Percentiles rank a stretch among this genome's conserved stretches.
Evolutionary conservation across 805 yeast genomes (phyloP).

Genomic region (Saturnispora mendoncae): DNA sequence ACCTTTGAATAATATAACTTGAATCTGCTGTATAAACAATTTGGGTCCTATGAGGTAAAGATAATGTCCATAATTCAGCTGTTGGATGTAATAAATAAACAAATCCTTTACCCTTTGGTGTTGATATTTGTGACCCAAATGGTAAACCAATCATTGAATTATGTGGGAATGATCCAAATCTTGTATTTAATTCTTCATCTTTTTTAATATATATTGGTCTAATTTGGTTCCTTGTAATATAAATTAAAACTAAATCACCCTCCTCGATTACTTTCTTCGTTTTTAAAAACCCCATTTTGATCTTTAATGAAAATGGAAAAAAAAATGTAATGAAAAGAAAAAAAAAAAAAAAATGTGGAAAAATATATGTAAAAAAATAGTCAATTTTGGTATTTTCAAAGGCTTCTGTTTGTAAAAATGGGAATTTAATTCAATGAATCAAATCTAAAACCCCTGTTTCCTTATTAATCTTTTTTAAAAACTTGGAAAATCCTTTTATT

Average conservation of each 20-base stretch:
- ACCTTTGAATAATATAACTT: slow-evolving; percentile 76
- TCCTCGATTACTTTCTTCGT: slow-evolving; percentile 67
- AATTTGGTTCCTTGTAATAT: slow-evolving; percentile 70
- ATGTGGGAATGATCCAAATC: slow-evolving; percentile 89
- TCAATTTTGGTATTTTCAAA: no score
- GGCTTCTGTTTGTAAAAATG: no score
- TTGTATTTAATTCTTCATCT: slow-evolving; percentile 64
- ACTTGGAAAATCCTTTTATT: no score
- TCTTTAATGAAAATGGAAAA: not conserved
- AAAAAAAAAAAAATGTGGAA: no score
- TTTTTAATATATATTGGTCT: slow-evolving; percentile 60
- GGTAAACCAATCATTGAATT: slow-evolving; percentile 67
- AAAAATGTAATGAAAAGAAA: not conserved
- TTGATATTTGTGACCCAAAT: slow-evolving; percentile 79
- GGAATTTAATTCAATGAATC: no score
- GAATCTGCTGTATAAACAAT: slow-evolving; percentile 96
- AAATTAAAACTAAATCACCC: slow-evolving; percentile 81
- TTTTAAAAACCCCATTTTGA: slow-evolving; percentile 24
- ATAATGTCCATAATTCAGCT: slow-evolving; percentile 93
- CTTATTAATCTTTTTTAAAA: no score
- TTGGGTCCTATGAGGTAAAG: slow-evolving; percentile 95
- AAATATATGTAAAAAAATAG: no score
- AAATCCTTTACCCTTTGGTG: slow-evolving; percentile 67
- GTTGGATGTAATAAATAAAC: slow-evolving; percentile 84
- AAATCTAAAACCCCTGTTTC: no score